Conservation (phyloP, 306 rosid species). For the Begonia masoniana region DNA sequence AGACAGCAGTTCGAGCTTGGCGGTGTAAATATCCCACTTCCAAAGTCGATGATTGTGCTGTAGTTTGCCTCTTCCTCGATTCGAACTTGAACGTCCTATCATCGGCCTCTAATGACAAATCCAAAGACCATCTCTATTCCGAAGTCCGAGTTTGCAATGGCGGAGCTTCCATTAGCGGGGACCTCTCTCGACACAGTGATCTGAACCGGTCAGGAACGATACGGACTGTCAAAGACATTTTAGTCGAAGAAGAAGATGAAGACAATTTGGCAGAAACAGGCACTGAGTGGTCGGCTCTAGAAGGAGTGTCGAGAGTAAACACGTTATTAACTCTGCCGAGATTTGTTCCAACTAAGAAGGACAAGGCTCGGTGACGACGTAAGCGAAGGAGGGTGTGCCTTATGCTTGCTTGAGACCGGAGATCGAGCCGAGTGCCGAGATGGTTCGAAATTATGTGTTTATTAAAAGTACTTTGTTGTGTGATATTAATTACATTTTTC, state of each 20-base stretch:
- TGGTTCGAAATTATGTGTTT: no score
- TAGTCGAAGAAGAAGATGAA: constrained; percentile 22
- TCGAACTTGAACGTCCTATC: constrained; percentile 25
- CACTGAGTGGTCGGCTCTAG: constrained; percentile 88
- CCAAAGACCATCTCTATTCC: constrained; percentile 28
- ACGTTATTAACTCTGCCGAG: constrained; percentile 83
- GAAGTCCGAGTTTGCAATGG: constrained; percentile 19
- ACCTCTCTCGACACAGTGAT: constrained; percentile 13
- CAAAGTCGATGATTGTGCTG: constrained; percentile 95
- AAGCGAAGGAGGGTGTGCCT: no score
- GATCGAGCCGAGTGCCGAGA: no score
- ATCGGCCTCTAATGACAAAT: constrained; percentile 32
- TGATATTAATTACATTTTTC: no score
- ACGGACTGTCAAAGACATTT: constrained; percentile 25
- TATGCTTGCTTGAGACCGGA: no score
- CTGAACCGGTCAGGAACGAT: constrained; percentile 37
- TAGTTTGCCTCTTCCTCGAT: constrained; percentile 75
- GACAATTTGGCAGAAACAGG: constrained; percentile 27
- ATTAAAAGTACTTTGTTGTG: no score
- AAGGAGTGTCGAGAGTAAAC: constrained; percentile 96
- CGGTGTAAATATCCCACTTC: constrained; percentile 82
- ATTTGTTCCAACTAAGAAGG: constrained; percentile 61
- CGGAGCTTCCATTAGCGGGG: constrained; percentile 17
- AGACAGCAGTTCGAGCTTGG: constrained; percentile 84
- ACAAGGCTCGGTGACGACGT: background rate